Base-by-base conservation (phyloP, 1,284 basidiomycete species). In the Inonotus obliquus region DNA sequence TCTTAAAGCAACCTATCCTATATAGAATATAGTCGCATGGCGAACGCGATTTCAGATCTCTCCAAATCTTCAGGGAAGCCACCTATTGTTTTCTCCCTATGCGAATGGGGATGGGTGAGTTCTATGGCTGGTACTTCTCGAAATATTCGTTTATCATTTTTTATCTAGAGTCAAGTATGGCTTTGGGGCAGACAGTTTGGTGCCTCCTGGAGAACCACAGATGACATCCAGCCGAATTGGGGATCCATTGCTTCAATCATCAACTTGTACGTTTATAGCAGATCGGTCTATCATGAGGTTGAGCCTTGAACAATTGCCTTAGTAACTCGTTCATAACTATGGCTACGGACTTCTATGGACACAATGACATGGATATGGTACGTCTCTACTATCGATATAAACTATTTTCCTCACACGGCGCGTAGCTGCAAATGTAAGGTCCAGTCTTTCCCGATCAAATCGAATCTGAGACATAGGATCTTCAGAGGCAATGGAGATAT, bases 361-460 rank as follows among this genome's bases (percentile, higher is more conserved):
- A 77, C 62, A 85, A 84, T 63, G 84, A 86, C 66, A 70, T 85
- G 70, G 83, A 86, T 67, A 85, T 85, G 68, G 83, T 83, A 62
- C 56, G 78, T 68, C 39, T 38, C n/a, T n/a, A n/a, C n/a, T n/a
- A n/a, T n/a, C n/a, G n/a, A n/a, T n/a, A n/a, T n/a, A n/a, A n/a
- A n/a, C n/a, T n/a, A n/a, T n/a, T n/a, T n/a, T n/a, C n/a, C n/a
- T n/a, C n/a, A n/a, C 66, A 41, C 9, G 14, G 19, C 23, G 25
- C 32, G 13, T 62, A 84, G 83, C 77, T 84, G 44, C 79, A 84
- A 78, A 73, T 85, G 81, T 83, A 69, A 53, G 76, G 66, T 54
- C 35, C n/a, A n/a, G n/a, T n/a, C n/a, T n/a, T n/a, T n/a, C n/a
- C n/a, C n/a, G n/a, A n/a, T n/a, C n/a, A n/a, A n/a, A n/a, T 38